Evolutionary conservation across 192 early-diverging fungal species (phyloP).

Genomic region (Funneliformis geosporum): DNA sequence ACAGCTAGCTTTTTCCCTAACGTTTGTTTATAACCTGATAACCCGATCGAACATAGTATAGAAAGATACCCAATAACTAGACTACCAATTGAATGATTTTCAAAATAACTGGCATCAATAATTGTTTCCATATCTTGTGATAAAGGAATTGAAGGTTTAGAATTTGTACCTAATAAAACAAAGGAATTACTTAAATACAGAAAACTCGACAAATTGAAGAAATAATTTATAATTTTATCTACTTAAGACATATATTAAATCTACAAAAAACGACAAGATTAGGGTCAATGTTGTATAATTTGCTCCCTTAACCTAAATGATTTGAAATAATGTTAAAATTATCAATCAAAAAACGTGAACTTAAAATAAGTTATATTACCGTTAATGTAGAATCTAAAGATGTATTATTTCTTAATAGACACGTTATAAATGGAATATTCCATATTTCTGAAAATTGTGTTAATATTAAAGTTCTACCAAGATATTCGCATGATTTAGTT

Average conservation of each 20-base stretch:
- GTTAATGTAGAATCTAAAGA: constrained; percentile 21
- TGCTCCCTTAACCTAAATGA: neutral
- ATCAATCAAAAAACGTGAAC: neutral
- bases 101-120: constrained; percentile 16
- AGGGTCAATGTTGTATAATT: neutral
- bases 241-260: constrained; percentile 4
- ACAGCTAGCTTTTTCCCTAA: constrained; percentile 39
- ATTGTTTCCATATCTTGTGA: constrained; percentile 31
- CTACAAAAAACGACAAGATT: neutral
- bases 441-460: constrained; percentile 49
- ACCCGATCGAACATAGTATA: constrained; percentile 36
- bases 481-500: neutral
- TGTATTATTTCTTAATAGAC: constrained; percentile 36
- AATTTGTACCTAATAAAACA: constrained; percentile 34
- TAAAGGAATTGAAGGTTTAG: constrained; percentile 35
- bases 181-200: neutral
- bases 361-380: constrained; percentile 22
- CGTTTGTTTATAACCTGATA: constrained; percentile 41
- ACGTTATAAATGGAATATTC: constrained; percentile 40
- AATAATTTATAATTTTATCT: neutral
- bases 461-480: constrained; percentile 42
- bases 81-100: constrained; percentile 34
- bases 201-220: neutral
- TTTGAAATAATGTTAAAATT: neutral
- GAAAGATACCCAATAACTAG: constrained; percentile 38